Percentiles rank a stretch among this genome's conserved stretches.
phyloP scores from a whole-genome alignment of 495 filamentous ascomycete species.

The Talaromyces trachyspermus region DNA sequence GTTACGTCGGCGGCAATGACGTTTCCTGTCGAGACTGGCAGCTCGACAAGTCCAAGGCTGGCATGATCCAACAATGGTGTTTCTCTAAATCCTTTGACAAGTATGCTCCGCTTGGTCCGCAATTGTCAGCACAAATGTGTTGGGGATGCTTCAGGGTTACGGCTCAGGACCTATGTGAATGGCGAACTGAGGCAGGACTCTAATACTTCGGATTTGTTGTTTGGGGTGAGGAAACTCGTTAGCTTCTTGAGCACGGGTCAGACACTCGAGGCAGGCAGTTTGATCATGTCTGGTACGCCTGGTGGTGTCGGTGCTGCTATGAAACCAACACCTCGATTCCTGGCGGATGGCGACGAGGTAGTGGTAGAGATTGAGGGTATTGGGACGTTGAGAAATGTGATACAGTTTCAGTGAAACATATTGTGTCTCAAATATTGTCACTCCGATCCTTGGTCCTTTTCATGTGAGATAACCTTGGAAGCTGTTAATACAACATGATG shows the following conservation, averaged over 20 bases:
- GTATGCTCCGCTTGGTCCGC: constrained; percentile 67
- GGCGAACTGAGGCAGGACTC: constrained; percentile 57
- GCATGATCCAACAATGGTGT: constrained; percentile 46
- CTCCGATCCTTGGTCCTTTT: background rate
- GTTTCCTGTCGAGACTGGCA: constrained; percentile 48
- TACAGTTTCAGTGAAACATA: background rate
- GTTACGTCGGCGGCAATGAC: constrained; percentile 50
- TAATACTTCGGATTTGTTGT: constrained; percentile 62
- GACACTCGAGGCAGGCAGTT: constrained; percentile 63
- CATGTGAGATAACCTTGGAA: background rate
- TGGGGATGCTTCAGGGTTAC: constrained; percentile 49
- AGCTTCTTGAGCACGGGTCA: constrained; percentile 62
- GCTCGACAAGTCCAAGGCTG: constrained; percentile 50
- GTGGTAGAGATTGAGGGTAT: no score
- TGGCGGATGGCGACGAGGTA: no score
- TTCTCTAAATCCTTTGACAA: constrained; percentile 68
- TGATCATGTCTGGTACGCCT: constrained; percentile 69
- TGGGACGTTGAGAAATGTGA: background rate
- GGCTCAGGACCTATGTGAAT: constrained; percentile 55
- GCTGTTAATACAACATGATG: background rate
- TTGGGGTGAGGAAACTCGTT: constrained; percentile 59
- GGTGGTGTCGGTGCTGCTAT: constrained; percentile 14
- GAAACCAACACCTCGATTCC: no score
- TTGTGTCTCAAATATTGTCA: background rate
- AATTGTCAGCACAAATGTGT: constrained; percentile 24